These are phyloP conservation scores for Cymodocea nodosa DNA, from an alignment of 116 monocot species.

Conservation along the genomic window DNA sequence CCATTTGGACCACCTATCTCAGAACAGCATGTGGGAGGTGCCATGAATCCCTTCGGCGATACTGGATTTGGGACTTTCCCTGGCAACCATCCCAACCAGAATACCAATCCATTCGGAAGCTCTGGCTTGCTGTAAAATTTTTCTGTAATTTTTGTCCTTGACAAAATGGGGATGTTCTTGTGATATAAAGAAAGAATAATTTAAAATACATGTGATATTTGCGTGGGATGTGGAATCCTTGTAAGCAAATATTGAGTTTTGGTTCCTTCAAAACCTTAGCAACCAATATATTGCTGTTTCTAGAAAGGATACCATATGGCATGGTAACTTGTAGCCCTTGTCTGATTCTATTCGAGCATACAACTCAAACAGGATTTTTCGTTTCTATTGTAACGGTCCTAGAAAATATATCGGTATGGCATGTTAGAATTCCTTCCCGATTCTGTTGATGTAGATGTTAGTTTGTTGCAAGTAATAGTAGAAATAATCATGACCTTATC, in stretches of 20 bases:
- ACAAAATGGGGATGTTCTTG: background rate
- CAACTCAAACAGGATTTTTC: too few relatives aligned
- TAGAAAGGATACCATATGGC: too few relatives aligned
- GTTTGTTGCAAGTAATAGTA: too few relatives aligned
- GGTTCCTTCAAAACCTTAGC: constrained; percentile 63
- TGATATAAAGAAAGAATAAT: background rate
- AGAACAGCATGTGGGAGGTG: constrained; percentile 27
- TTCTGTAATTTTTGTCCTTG: background rate
- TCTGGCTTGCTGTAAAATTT: constrained; percentile 29
- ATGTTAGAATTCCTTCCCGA: too few relatives aligned
- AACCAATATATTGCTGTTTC: too few relatives aligned
- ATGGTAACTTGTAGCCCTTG: too few relatives aligned
- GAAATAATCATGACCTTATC: too few relatives aligned
- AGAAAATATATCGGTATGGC: too few relatives aligned
- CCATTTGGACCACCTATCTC: constrained; percentile 46
- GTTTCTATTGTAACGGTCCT: too few relatives aligned
- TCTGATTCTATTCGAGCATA: too few relatives aligned
- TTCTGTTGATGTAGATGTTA: too few relatives aligned
- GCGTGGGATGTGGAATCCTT: background rate
- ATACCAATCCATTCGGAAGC: constrained; percentile 65
- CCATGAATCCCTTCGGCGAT: constrained; percentile 67
- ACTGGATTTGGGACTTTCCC: constrained; percentile 50
- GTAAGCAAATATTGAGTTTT: too few relatives aligned
- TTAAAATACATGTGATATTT: background rate
- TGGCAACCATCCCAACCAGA: constrained; percentile 29